Conservation (phyloP, 495 filamentous ascomycete genomes). For the Zalerion maritima region DNA sequence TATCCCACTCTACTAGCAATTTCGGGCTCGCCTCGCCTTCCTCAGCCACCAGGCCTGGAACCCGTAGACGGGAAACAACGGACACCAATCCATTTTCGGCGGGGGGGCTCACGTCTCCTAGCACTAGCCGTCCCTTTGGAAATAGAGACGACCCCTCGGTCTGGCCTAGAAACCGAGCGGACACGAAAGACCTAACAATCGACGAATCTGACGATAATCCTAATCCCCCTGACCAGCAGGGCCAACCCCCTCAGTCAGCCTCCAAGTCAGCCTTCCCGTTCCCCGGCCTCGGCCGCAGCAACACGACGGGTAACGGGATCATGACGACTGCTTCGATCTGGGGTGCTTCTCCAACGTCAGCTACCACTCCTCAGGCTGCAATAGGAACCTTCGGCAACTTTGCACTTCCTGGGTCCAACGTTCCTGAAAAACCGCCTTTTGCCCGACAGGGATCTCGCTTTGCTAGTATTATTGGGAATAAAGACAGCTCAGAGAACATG, state of each 20-base stretch:
- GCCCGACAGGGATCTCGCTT: too few relatives aligned
- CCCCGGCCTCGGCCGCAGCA: conserved; percentile 51
- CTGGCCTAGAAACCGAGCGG: conserved; percentile 61
- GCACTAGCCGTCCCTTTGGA: conserved; percentile 30
- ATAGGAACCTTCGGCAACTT: conserved; percentile 88
- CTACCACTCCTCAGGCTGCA: conserved; percentile 25
- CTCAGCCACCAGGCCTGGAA: conserved; percentile 47
- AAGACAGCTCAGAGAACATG: conserved; percentile 57
- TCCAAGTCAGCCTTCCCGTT: conserved; percentile 39
- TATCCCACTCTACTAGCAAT: conserved; percentile 41
- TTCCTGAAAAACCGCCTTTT: conserved; percentile 64
- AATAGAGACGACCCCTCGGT: conserved; percentile 32
- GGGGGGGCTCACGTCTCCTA: conserved; percentile 32
- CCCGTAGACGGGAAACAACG: conserved; percentile 72
- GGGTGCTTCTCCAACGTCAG: conserved; percentile 43
- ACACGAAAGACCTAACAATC: conserved; percentile 29
- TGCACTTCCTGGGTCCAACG: conserved; percentile 36
- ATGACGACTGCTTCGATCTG: conserved; percentile 53
- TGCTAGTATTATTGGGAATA: too few relatives aligned
- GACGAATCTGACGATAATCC: conserved; percentile 35
- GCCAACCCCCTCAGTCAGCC: conserved; percentile 9
- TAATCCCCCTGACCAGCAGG: too few relatives aligned
- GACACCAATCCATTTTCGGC: conserved; percentile 59
- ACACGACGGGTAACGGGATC: conserved; percentile 32
- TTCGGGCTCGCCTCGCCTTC: conserved; percentile 47